Conservation (phyloP, 768 basidiomycete species). For the Suillus paluster region DNA sequence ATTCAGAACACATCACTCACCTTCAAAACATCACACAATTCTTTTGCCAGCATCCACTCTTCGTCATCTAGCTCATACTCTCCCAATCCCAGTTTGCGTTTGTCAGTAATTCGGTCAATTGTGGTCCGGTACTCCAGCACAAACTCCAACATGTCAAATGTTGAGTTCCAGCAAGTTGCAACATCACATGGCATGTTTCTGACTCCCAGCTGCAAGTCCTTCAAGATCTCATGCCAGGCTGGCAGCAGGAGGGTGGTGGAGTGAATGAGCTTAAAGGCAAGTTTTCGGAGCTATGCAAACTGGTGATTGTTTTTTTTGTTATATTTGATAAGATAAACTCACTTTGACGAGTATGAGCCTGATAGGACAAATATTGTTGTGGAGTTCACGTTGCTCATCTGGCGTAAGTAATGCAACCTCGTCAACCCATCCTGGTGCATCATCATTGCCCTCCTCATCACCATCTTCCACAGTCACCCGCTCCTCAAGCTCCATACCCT, state of each 20-base stretch:
- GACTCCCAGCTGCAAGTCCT: not conserved
- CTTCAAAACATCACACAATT: conserved; percentile 24
- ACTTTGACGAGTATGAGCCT: no score
- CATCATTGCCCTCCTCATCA: not conserved
- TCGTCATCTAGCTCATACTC: conserved; percentile 14
- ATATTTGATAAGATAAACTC: no score
- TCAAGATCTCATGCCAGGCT: conserved; percentile 15
- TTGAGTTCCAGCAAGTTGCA: conserved; percentile 31
- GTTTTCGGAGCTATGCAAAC: conserved; percentile 19
- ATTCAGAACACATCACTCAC: conserved; percentile 9
- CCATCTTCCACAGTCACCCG: no score
- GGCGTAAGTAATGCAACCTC: no score
- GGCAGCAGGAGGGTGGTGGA: conserved; percentile 25
- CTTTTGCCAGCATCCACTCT: conserved; percentile 27
- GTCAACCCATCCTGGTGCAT: not conserved
- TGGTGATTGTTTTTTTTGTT: no score
- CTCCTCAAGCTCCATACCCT: no score
- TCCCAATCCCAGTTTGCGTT: conserved; percentile 15
- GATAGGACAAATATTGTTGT: no score
- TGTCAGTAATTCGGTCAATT: conserved; percentile 24
- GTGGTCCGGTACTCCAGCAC: conserved; percentile 23
- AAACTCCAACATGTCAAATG: conserved; percentile 20
- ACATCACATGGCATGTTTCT: conserved; percentile 29
- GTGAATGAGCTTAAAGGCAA: conserved; percentile 25
- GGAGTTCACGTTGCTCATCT: no score